Conservation (phyloP, 2,329 filamentous ascomycete genomes). For the Myriosclerotinia scirpicola region DNA sequence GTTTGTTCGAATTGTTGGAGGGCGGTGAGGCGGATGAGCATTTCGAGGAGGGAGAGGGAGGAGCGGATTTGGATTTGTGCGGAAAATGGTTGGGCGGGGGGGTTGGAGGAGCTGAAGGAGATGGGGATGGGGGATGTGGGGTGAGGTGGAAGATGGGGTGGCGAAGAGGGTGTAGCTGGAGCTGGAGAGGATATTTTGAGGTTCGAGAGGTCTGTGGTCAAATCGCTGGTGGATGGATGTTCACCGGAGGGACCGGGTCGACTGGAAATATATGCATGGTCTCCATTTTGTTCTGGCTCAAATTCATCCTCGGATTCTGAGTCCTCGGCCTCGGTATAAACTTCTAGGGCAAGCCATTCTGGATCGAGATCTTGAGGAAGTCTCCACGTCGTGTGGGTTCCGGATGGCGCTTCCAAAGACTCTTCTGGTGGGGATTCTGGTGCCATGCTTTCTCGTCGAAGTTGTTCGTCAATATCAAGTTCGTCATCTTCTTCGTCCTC, state of each 20-base stretch:
- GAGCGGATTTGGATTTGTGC: slow-evolving; percentile 57
- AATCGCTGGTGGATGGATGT: slow-evolving; percentile 19
- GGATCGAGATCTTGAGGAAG: slow-evolving; percentile 67
- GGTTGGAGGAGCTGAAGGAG: slow-evolving; percentile 8
- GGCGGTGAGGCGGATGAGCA: slow-evolving; percentile 67
- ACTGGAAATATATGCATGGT: slow-evolving; percentile 34
- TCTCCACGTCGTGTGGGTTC: slow-evolving; percentile 43
- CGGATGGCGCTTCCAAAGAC: slow-evolving; percentile 8
- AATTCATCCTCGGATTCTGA: slow-evolving; percentile 51
- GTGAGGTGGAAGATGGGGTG: slow-evolving; percentile 20
- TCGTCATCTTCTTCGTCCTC: slow-evolving; percentile 39
- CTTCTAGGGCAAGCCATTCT: slow-evolving; percentile 74
- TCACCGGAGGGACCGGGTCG: slow-evolving; percentile 31
- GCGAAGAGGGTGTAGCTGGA: slow-evolving; percentile 27
- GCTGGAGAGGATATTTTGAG: slow-evolving; percentile 35
- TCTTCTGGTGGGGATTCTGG: slow-evolving; percentile 24
- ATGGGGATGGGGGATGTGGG: slow-evolving; percentile 18
- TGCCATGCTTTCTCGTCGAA: slow-evolving; percentile 37
- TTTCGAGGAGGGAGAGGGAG: slow-evolving; percentile 70
- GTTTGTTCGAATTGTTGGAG: slow-evolving; percentile 75
- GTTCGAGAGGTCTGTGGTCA: slow-evolving; percentile 29
- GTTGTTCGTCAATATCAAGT: slow-evolving; percentile 39
- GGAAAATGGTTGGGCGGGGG: slow-evolving; percentile 30
- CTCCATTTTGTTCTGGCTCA: slow-evolving; percentile 33
- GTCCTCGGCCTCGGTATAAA: slow-evolving; percentile 61